Evolutionary conservation across 345 rosid species (phyloP).

Genomic region (Eucalyptus tenuipes): DNA sequence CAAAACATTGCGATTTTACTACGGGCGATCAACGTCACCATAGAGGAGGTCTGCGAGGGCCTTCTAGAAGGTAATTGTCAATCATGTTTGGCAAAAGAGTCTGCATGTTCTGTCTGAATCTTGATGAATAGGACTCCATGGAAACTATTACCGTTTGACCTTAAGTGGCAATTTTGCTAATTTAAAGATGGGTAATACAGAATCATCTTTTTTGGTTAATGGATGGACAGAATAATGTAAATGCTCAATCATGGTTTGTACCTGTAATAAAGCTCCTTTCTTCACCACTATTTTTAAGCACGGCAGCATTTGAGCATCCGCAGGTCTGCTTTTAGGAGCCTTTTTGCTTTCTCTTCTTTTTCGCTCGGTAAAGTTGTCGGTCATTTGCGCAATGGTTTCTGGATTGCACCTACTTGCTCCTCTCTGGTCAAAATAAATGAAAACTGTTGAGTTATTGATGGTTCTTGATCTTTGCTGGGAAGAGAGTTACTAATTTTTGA

Average conservation of each 20-base stretch:
- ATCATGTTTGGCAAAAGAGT: background rate
- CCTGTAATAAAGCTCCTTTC: background rate
- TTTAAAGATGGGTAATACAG: background rate
- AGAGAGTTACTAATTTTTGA: background rate
- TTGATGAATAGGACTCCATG: background rate
- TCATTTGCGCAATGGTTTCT: background rate
- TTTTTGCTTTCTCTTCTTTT: background rate
- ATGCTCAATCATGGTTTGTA: background rate
- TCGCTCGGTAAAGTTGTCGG: background rate
- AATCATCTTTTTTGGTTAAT: background rate
- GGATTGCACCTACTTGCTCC: background rate
- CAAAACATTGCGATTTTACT: conserved; percentile 93
- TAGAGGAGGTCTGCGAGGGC: conserved; percentile 96
- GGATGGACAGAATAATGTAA: background rate
- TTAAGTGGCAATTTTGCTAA: background rate
- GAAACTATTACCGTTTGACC: background rate
- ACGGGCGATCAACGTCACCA: conserved; percentile 80
- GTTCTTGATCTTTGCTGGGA: background rate
- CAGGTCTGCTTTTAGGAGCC: background rate
- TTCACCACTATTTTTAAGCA: background rate
- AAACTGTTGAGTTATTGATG: background rate
- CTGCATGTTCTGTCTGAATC: background rate
- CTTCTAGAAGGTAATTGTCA: conserved; percentile 73
- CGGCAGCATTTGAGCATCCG: background rate
- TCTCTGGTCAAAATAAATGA: background rate